Evolutionary conservation across 2,329 filamentous ascomycete species (phyloP), one percentile per base, ranked within the genome.

Genomic region (Emmonsia crescens): DNA sequence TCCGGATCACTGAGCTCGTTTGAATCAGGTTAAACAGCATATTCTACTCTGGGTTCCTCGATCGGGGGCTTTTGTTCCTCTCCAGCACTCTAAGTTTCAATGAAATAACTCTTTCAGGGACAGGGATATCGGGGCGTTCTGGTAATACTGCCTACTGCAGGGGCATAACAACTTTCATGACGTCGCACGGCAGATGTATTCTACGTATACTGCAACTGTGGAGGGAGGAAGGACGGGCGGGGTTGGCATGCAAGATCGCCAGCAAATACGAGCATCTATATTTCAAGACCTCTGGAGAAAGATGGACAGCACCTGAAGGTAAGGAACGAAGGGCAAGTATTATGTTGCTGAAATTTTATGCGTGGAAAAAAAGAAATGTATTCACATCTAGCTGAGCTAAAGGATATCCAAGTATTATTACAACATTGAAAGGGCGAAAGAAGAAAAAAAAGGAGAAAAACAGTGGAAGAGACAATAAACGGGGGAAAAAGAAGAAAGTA

Each of bases 301-400:
- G 14, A 51, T 19, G 19, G 12, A 9, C 27, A 51, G 21, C 4
- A 2, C 48, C 16, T 5, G 27, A 9, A 48, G 14, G 14, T 3
- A 40, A 33, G 27, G 27, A 33, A 55, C 10, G 21, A 80, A 82
- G 62, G 79, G 8, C 6, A 44, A 29, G 27, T 33, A 24, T 51
- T 60, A 24, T 19, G 2, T 5, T 40, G 46, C 29, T 27, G 46
- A 27, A n/a, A 49, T 52, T 52, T 21, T 38, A 19, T 16, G 58
- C n/a, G 29, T 24, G 29, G 10, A 36, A 21, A 46, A 42, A 36
- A 27, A 31, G 31, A 54, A 40, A 14, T 57, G 55, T 57, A 44
- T 31, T 44, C 55, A 57, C 10, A 29, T 57, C 55, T 57, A 57
- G 38, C 55, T 60, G 27, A 36, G 33, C 48, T 48, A n/a, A n/a